Percentiles rank a stretch among this genome's conserved stretches.
Conservation (phyloP, 192 early-diverging fungal genomes). For the Coemansia sp. region DNA sequence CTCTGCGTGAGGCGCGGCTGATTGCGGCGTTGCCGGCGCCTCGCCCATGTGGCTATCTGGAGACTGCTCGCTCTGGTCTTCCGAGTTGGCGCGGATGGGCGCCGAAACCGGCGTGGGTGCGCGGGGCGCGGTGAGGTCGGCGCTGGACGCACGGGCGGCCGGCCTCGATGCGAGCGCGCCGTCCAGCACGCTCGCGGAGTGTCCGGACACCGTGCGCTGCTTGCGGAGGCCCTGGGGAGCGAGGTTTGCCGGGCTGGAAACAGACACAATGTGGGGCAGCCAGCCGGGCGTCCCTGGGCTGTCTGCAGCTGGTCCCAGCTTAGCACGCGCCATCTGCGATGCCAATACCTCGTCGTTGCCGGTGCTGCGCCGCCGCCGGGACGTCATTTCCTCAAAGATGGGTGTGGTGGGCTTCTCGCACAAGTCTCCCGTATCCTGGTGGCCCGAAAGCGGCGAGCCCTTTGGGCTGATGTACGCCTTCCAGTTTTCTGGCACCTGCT, state of each 20-base stretch:
- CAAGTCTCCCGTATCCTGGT: constrained; percentile 13
- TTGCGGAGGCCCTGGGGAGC: constrained; percentile 16
- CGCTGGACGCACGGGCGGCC: constrained; percentile 17
- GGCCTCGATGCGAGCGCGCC: constrained; percentile 1
- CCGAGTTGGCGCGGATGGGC: constrained; percentile 10
- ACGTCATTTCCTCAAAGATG: constrained; percentile 41
- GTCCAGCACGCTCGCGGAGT: constrained; percentile 15
- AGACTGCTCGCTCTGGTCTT: neutral
- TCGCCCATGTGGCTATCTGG: neutral
- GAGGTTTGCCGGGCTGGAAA: constrained; percentile 27
- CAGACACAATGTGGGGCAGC: constrained; percentile 47
- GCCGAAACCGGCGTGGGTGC: constrained; percentile 25
- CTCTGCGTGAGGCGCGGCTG: constrained; percentile 10
- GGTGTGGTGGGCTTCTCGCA: constrained; percentile 32
- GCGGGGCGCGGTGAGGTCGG: constrained; percentile 12
- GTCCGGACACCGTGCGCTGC: constrained; percentile 25
- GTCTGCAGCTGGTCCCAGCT: constrained; percentile 6
- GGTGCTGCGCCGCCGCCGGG: constrained; percentile 27
- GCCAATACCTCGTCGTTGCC: constrained; percentile 19
- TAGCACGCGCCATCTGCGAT: constrained; percentile 20
- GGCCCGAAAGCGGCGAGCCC: constrained; percentile 25
- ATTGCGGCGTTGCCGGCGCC: constrained; percentile 21
- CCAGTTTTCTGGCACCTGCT: constrained; percentile 41
- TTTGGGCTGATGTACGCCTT: constrained; percentile 43
- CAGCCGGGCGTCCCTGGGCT: constrained; percentile 36